Evolutionary conservation across 805 yeast species (phyloP), one percentile per base, ranked within the genome.

Genomic region (Yarrowia divulgata): DNA sequence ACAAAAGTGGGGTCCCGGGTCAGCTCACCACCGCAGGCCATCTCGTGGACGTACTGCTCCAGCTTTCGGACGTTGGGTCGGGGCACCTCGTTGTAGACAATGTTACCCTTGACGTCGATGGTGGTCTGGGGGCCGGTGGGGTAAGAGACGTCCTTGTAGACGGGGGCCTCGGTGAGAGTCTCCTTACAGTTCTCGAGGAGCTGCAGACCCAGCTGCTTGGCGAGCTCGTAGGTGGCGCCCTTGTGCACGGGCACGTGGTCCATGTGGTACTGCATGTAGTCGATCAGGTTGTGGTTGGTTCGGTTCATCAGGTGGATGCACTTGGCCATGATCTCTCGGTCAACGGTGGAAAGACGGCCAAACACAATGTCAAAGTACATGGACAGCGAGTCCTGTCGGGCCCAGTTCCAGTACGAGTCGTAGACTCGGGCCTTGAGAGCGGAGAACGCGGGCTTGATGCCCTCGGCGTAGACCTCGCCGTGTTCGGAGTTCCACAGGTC

Each of bases 321-420:
- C 79, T 93, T 97, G 73, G 94, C 87, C 71, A 95, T 97, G 72
- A 96, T 93, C 82, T 95, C 97, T 79, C 99, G 88, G 80, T 95
- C 98, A 73, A 95, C 90, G 71, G 91, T 89, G 71, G 93, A 87
- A 72, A 90, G 85, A 73, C 91, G 89, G 79, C 99, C 99, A 80
- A 95, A 96, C 74, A 95, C 93, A 76, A 95, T 93, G 81, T 95
- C 98, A 78, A 87, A 95, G 82, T 91, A 95, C 91, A 95, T 89
- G 63, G 93, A 87, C 74, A 95, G 83, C 71, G 95, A 90, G 79
- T 95, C 97, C 84, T 95, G 99, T 81, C 98, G 91, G 60, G 98
- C 98, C 99, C 99, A 95, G 81, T 96, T 96, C 99, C 99, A 95
- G 81, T 93, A 93, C 29, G 98, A 93, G 81, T 95, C 98, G 80